A percentile compares a stretch with the other conserved stretches of the same genome.
phyloP scores from a whole-genome alignment of 176 grass and related monocot genomes.

The Hordeum marinum region DNA sequence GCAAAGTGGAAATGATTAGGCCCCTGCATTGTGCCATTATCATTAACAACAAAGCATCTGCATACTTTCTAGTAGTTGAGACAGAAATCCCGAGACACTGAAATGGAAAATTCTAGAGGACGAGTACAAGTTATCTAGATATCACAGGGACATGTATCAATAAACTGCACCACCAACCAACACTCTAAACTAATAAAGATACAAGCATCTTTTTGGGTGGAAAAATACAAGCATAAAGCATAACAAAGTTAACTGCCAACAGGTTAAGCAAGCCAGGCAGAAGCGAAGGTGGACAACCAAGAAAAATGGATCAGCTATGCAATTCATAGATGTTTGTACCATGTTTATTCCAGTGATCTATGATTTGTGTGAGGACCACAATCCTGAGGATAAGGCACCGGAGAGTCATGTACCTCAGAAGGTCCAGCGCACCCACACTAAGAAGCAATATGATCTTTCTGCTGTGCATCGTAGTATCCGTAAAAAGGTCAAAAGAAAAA shows the following conservation, averaged over 20 bases:
- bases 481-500: no score
- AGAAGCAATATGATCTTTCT: no score
- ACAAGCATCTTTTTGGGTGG: not conserved
- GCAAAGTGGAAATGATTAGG: conserved; percentile 20
- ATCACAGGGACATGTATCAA: conserved; percentile 6
- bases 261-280: conserved; percentile 9
- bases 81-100: conserved; percentile 4
- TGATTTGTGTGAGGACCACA: no score
- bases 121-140: conserved; percentile 6
- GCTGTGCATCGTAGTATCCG: no score
- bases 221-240: not conserved
- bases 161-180: not conserved
- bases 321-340: conserved; percentile 26
- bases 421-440: no score
- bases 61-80: not conserved
- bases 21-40: not conserved
- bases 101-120: conserved; percentile 23
- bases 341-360: no score
- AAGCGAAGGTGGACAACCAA: conserved; percentile 14
- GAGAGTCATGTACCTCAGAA: no score
- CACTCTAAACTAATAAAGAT: conserved; percentile 1
- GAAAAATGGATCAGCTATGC: conserved; percentile 38
- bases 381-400: no score
- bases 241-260: not conserved
- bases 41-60: conserved; percentile 12